phyloP scores from a whole-genome alignment of 2,329 filamentous ascomycete genomes.

The Pseudonectria buxi region DNA sequence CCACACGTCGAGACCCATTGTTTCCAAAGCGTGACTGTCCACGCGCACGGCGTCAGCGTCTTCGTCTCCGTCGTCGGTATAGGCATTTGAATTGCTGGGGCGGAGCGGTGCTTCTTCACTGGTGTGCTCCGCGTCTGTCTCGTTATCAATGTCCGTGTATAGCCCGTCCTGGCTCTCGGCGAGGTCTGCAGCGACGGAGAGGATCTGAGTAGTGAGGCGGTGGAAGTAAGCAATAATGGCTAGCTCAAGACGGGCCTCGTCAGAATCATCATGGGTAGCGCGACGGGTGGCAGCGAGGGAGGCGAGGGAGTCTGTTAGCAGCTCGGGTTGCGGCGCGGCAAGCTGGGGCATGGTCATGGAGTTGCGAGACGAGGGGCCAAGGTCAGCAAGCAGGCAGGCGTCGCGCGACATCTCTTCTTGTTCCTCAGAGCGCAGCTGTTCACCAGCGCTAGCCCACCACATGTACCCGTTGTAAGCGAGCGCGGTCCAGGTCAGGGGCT shows the following conservation, averaged over 20 bases:
- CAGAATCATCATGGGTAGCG: constrained; percentile 25
- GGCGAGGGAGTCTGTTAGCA: constrained; percentile 37
- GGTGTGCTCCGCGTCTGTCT: constrained; percentile 11
- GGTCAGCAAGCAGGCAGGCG: constrained; percentile 47
- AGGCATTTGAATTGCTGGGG: constrained; percentile 7
- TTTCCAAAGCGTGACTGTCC: constrained; percentile 56
- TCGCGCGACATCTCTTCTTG: constrained; percentile 52
- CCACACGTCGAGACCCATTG: constrained; percentile 75
- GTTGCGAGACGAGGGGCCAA: constrained; percentile 30
- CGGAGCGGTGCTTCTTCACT: constrained; percentile 23
- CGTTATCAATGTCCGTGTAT: constrained; percentile 26
- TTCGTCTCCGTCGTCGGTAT: constrained; percentile 24
- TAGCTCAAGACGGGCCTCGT: constrained; percentile 53
- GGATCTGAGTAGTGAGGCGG: constrained; percentile 60
- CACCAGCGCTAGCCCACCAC: constrained; percentile 84
- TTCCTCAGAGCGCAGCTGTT: constrained; percentile 56
- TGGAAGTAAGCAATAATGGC: constrained; percentile 77
- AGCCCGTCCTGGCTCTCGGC: constrained; percentile 44
- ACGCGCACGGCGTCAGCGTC: constrained; percentile 44
- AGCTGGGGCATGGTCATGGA: constrained; percentile 25
- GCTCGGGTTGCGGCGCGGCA: constrained; percentile 24
- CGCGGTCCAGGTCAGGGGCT: constrained; percentile 62
- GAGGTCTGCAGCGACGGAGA: constrained; percentile 56
- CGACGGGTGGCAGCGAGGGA: constrained; percentile 34
- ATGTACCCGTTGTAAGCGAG: constrained; percentile 78